Conservation (phyloP, 306 rosid species). For the Glycine latifolia region DNA sequence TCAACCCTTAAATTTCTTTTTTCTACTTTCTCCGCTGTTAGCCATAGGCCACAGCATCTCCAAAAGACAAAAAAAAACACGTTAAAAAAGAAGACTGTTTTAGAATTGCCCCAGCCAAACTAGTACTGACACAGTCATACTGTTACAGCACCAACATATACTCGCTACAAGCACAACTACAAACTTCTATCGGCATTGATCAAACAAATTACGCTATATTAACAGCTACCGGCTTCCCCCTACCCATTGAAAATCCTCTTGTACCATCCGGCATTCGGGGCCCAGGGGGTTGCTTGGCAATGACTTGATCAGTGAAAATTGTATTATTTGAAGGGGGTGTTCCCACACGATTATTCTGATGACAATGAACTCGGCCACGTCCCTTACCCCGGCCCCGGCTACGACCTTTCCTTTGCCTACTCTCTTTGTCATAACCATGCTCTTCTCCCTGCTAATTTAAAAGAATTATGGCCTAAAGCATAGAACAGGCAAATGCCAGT, state of each 20-base stretch:
- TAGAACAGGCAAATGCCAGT: constrained; percentile 18
- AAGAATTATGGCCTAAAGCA: constrained; percentile 27
- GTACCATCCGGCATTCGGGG: constrained; percentile 99
- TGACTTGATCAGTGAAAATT: constrained; percentile 57
- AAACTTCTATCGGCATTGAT: constrained; percentile 29
- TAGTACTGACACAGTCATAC: constrained; percentile 28
- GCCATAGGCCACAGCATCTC: constrained; percentile 9
- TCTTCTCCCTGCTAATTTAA: constrained; percentile 77
- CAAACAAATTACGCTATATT: constrained; percentile 57
- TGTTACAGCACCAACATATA: constrained; percentile 8
- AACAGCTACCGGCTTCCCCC: constrained; percentile 84
- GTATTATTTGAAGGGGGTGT: constrained; percentile 62
- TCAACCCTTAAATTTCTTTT: not conserved
- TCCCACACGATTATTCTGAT: constrained; percentile 72
- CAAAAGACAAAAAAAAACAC: not conserved
- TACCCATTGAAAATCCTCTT: constrained; percentile 92
- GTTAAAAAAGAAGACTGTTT: not conserved
- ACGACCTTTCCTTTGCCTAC: constrained; percentile 82
- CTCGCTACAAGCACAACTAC: constrained; percentile 40
- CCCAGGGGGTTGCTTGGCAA: constrained; percentile 86
- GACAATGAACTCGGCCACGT: constrained; percentile 78
- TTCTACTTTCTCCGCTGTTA: constrained; percentile 3
- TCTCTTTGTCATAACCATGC: constrained; percentile 76
- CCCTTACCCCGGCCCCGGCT: constrained; percentile 78
- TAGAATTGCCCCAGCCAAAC: constrained; percentile 33